A percentile compares a stretch with the other conserved stretches of the same genome.
These are phyloP conservation scores for Saccharata proteae DNA, from an alignment of 2,329 filamentous ascomycete species.

Conservation along the genomic window DNA sequence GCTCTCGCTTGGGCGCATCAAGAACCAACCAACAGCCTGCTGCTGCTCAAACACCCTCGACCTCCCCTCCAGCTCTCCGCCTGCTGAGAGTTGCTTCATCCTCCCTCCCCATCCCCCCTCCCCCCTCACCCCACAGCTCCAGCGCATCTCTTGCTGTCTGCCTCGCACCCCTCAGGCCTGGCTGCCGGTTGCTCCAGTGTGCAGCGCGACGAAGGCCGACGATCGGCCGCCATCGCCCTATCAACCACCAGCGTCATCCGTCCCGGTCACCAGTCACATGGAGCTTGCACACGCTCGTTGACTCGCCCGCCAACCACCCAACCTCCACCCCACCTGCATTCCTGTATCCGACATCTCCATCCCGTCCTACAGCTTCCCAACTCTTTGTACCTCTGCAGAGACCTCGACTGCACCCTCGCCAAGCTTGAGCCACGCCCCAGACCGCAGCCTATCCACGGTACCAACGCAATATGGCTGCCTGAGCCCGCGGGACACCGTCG, in stretches of 20 bases:
- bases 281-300: constrained; percentile 7
- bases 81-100: no score
- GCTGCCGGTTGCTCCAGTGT: no score
- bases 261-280: constrained; percentile 10
- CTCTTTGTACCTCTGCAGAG: background rate
- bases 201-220: no score
- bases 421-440: constrained; percentile 6
- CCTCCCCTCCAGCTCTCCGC: no score
- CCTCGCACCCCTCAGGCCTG: no score
- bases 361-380: background rate
- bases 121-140: no score
- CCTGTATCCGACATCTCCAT: background rate
- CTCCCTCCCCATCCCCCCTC: no score
- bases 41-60: no score
- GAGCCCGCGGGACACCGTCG: constrained; percentile 3
- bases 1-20: no score
- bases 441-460: constrained; percentile 2
- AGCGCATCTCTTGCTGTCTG: no score
- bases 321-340: background rate
- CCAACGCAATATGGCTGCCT: constrained; percentile 8
- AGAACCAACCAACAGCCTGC: no score
- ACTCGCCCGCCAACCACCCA: constrained; percentile 3
- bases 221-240: no score
- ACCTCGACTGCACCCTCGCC: constrained; percentile 4
- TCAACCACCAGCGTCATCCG: constrained; percentile 8